Conservation (phyloP, 2,329 filamentous ascomycete species). For the Fusarium armeniacum region DNA sequence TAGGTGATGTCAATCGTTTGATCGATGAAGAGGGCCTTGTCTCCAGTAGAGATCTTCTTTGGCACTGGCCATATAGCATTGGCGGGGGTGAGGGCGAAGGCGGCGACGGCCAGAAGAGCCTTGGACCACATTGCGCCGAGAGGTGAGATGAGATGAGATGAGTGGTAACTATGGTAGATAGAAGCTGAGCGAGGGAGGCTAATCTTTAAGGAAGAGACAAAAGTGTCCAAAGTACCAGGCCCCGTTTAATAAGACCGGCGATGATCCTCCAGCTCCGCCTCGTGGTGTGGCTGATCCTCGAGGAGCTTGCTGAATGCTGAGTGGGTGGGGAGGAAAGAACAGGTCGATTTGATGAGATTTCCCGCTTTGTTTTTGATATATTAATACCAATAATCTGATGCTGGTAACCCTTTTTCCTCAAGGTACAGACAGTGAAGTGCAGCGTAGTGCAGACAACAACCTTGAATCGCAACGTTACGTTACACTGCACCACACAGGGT, state of each 20-base stretch:
- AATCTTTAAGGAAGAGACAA: constrained; percentile 15
- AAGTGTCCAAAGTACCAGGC: constrained; percentile 27
- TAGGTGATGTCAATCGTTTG: constrained; percentile 68
- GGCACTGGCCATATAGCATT: constrained; percentile 72
- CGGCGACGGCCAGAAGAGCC: constrained; percentile 56
- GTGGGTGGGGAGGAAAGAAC: constrained; percentile 1
- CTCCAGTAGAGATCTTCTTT: constrained; percentile 64
- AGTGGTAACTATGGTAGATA: not conserved
- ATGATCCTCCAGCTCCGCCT: constrained; percentile 37
- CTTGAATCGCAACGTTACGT: constrained; percentile 49
- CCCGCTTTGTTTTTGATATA: constrained; percentile 28
- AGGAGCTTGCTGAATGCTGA: not conserved
- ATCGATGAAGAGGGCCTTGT: constrained; percentile 67
- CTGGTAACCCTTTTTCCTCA: constrained; percentile 4
- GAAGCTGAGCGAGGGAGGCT: not conserved
- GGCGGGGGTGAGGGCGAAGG: constrained; percentile 59
- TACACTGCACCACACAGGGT: constrained; percentile 33
- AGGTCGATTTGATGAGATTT: constrained; percentile 25
- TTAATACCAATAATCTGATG: constrained; percentile 19
- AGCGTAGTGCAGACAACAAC: constrained; percentile 18
- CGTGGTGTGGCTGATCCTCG: constrained; percentile 23
- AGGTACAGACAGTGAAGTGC: not conserved
- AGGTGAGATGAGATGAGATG: constrained; percentile 4
- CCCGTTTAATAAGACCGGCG: constrained; percentile 46
- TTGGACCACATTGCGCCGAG: constrained; percentile 49